phyloP scores from a whole-genome alignment of 23 red algal genomes.

The Gracilaria domingensis region DNA sequence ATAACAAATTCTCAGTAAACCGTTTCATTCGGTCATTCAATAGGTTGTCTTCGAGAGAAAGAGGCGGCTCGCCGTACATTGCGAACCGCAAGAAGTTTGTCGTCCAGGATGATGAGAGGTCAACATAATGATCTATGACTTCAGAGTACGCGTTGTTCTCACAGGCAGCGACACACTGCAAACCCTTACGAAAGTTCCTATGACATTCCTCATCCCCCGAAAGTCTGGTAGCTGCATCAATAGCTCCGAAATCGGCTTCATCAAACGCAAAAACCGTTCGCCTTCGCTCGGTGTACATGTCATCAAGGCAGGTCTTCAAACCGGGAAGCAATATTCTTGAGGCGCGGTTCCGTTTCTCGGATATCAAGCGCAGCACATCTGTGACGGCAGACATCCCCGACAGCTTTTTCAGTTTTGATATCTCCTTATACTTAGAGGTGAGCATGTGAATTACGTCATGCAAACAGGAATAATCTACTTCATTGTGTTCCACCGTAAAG shows the following conservation, averaged over 20 bases:
- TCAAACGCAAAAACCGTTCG: slow-evolving; percentile 14
- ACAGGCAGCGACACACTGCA: slow-evolving; percentile 37
- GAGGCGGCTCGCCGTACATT: slow-evolving; percentile 16
- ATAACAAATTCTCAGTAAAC: slow-evolving; percentile 40
- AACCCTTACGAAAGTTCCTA: slow-evolving; percentile 39
- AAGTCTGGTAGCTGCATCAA: background rate
- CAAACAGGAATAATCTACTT: slow-evolving; percentile 33
- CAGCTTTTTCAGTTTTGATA: slow-evolving; percentile 21
- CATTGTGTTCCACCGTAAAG: background rate
- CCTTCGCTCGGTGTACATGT: background rate
- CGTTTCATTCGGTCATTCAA: slow-evolving; percentile 28
- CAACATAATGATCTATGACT: slow-evolving; percentile 63
- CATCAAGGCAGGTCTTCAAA: slow-evolving; percentile 43
- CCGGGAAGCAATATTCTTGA: slow-evolving; percentile 35
- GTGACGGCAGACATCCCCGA: slow-evolving; percentile 53
- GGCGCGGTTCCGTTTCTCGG: slow-evolving; percentile 44
- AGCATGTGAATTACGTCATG: slow-evolving; percentile 30
- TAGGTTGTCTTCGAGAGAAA: background rate
- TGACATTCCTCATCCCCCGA: background rate
- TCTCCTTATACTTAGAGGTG: slow-evolving; percentile 14
- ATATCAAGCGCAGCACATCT: slow-evolving; percentile 33
- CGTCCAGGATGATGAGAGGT: slow-evolving; percentile 40
- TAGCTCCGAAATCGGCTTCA: background rate
- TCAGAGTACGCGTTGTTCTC: slow-evolving; percentile 36
- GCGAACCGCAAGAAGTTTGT: slow-evolving; percentile 22